Evolutionary conservation across 495 filamentous ascomycete species (phyloP), one percentile per base, ranked within the genome.

Genomic region (Xylaria cubensis): DNA sequence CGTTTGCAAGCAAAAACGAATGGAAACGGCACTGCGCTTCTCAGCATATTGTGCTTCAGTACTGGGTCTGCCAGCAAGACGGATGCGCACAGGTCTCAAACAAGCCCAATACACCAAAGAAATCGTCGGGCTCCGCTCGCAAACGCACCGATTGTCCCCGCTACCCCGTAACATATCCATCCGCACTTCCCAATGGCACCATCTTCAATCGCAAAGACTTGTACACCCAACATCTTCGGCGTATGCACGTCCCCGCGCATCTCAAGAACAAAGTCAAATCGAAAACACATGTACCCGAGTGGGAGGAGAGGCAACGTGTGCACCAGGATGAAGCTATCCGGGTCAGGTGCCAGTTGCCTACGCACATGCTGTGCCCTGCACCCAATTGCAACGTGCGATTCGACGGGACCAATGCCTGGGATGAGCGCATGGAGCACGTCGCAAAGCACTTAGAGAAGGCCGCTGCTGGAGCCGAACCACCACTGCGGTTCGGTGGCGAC

Each of bases 201-300:
- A 90, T 93, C 78, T 97, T 97, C 84, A 96, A 97, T 81, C 91
- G 94, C 73, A 97, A 97, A 78, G 94, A 97, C 74, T 89, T 97
- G 32, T 97, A 95, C 85, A 94, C 91, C 0, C 94, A 97, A 74
- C 94, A 97, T 72, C 85, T 95, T 1, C 89, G 93, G 10, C 90
- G 94, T 67, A 97, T 97, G 94, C 94, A 97, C 77, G 80, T 83
- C 0, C 88, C 90, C 3, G 24, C 77, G 6, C 58, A 74, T 44
- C 50, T 81, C 50, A 84, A 84, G 64, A 82, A 86, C 79, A 80
- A 74, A 50, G 36, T 74, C 41, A 74, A 80, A 76, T 73, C 81
- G 81, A 79, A 77, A 71, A 76, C 79, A 76, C 76, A 76, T 41
- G 76, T 71, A 1, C 74, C 76, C 4, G 71, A 80, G 24, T 83